Base-by-base conservation (phyloP, 371 early-diverging fungal species). In the Zychaea mexicana region DNA sequence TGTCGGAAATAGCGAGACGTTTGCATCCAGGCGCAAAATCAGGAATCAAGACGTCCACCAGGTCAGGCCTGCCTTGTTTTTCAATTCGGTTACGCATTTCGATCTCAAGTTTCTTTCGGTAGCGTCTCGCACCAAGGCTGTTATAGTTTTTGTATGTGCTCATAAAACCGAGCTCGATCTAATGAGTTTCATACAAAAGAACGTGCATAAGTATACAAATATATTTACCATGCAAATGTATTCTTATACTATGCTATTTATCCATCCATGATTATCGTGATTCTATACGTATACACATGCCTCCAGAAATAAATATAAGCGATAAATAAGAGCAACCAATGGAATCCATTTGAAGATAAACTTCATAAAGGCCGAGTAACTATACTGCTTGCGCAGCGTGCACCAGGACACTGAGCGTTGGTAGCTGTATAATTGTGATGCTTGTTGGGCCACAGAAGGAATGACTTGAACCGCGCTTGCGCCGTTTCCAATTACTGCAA, bases 401-500 rank as follows among this genome's bases (percentile, higher is more conserved):
- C 60, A 30, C 71, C 71, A 71, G 1, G 67, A 52, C 2, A 67
- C 64, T 21, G 67, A 64, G 6, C 71, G 64, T 49, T 66, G 66
- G 32, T 61, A 71, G 36, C 64, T 66, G 19, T 57, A 57, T 27
- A 71, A 46, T 5, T 42, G 38, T 2, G 45, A 32, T 6, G 62
- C 67, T 36, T 38, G 22, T 6, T 56, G 47, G 21, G 54, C 58
- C 2, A 71, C 46, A 12, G 59, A 42, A 7, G 71, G 71, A 22
- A 71, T 67, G 6, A 61, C 61, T 47, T 71, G 71, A n/a, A 71
- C 61, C 4, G 71, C 71, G 52, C 67, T 71, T n/a, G 85, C 76
- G 36, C 85, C 83, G 56, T 78, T 83, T 5, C 83, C 85, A 57
- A 85, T 68, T 2, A 85, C 52, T 3, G 78, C 85, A 3, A 85